These are phyloP conservation scores for Colletotrichum truncatum DNA, from an alignment of 2,329 filamentous ascomycete genomes.

Conservation along the genomic window DNA sequence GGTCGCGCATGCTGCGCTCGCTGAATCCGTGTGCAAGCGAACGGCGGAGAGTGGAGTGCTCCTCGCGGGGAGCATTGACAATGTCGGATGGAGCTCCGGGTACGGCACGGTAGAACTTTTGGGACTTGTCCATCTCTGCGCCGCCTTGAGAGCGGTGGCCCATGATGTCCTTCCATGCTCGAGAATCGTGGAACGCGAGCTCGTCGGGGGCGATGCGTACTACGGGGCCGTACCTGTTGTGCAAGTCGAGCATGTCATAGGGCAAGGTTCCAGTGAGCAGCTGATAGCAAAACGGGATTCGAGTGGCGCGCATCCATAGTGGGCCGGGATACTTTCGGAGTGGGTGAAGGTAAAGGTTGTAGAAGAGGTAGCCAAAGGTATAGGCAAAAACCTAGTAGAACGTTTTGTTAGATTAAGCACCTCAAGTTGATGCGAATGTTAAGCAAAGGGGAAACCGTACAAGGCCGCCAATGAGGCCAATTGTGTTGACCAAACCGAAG, in stretches of 20 bases:
- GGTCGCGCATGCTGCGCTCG: slow-evolving; percentile 34
- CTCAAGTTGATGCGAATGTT: not conserved
- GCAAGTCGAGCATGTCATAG: slow-evolving; percentile 42
- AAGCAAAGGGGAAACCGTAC: not conserved
- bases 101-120: slow-evolving; percentile 16
- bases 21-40: slow-evolving; percentile 36
- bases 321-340: slow-evolving; percentile 41
- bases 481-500: slow-evolving; percentile 8
- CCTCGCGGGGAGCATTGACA: slow-evolving; percentile 31
- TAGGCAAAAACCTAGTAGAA: slow-evolving; percentile 4
- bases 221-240: slow-evolving; percentile 51
- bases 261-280: slow-evolving; percentile 35
- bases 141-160: slow-evolving; percentile 35
- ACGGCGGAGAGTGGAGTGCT: slow-evolving; percentile 27
- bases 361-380: slow-evolving; percentile 27
- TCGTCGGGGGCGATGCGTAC: slow-evolving; percentile 57
- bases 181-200: slow-evolving; percentile 50
- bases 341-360: slow-evolving; percentile 41
- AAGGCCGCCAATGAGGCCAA: not conserved
- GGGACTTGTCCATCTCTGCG: slow-evolving; percentile 26
- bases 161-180: slow-evolving; percentile 52
- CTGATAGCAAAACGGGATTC: slow-evolving; percentile 9
- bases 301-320: slow-evolving; percentile 18
- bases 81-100: not conserved
- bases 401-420: not conserved